Evolutionary conservation across 768 basidiomycete species (phyloP), one percentile per base, ranked within the genome.

Genomic region (Leucogyrophana mollusca): DNA sequence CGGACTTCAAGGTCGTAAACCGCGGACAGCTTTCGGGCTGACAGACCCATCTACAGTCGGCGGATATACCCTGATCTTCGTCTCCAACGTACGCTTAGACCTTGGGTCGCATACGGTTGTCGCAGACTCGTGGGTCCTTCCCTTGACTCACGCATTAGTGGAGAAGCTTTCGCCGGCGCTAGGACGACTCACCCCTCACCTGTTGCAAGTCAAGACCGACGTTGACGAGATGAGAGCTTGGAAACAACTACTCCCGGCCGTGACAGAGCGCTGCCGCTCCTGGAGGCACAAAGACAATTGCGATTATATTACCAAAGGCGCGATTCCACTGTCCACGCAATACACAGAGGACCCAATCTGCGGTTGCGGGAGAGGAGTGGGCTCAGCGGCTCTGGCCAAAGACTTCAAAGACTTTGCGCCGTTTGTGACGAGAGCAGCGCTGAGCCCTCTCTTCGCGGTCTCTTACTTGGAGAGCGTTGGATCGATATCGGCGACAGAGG

Each of bases 381-480:
- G 74, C 39, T 59, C 73, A 4, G 72, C 64, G 2, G 58, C 52
- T 1, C 71, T 82, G 48, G 52, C 52, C 0, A 35, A 52, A 10
- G 50, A 54, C 9, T 82, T 76, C 75, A 60, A 62, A 47, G 25
- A 43, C 2, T 55, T 82, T 10, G 69, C 69, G 2, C 69, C 69
- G 6, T 73, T 72, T 42, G 71, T 66, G 11, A 80, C 77, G 1
- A 66, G 81, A 8, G 60, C 72, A 4, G 83, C 78, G 0, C 60
- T 85, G 32, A 66, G 73, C 2, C 82, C 79, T 0, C 59, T 84
- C 9, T 83, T 82, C 42, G 68, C 75, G 0, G 70, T 76, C 13
- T 67, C 78, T 5, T 79, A 74, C 54, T 44, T 79, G 51, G 76
- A 80, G 50, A 56, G 56, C 11, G 54, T 59, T 2, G 44, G 50